These are phyloP conservation scores for Kazachstania taianensis DNA, from an alignment of 805 yeast species.

Conservation along the genomic window DNA sequence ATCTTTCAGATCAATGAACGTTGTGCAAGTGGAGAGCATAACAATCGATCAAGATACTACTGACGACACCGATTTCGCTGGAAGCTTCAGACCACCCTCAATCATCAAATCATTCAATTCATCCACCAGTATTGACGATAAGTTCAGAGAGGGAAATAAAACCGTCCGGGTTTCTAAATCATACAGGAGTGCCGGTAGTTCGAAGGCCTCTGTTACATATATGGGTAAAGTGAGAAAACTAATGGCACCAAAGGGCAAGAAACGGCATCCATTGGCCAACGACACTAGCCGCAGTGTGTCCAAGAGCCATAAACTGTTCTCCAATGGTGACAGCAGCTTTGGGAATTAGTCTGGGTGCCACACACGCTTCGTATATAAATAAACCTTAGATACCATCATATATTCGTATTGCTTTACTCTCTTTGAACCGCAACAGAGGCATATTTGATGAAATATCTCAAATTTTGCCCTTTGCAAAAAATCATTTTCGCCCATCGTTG, in stretches of 20 bases:
- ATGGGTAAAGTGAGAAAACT: conserved; percentile 33
- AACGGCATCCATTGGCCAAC: not conserved
- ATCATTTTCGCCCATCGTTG: too few relatives aligned
- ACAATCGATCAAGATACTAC: conserved; percentile 11
- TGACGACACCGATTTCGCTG: conserved; percentile 10
- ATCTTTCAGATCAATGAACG: conserved; percentile 21
- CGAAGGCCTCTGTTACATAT: conserved; percentile 49
- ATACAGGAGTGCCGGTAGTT: conserved; percentile 45
- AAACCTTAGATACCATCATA: too few relatives aligned
- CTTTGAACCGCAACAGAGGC: too few relatives aligned
- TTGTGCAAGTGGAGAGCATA: not conserved
- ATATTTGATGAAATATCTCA: too few relatives aligned
- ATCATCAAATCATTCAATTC: conserved; percentile 37
- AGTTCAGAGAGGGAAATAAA: conserved; percentile 34
- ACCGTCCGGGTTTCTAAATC: conserved; percentile 43
- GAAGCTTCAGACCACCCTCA: conserved; percentile 33
- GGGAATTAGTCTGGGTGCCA: not conserved
- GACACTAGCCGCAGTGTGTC: too few relatives aligned
- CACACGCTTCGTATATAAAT: too few relatives aligned
- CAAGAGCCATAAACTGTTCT: too few relatives aligned
- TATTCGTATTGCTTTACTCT: too few relatives aligned
- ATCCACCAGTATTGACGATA: conserved; percentile 30
- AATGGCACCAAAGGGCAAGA: conserved; percentile 17
- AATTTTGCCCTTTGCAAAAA: too few relatives aligned
- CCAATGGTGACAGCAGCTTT: not conserved